Evolutionary conservation across 305 asterid species (phyloP), one percentile per base, ranked within the genome.

Genomic region (Rubia occidens): DNA sequence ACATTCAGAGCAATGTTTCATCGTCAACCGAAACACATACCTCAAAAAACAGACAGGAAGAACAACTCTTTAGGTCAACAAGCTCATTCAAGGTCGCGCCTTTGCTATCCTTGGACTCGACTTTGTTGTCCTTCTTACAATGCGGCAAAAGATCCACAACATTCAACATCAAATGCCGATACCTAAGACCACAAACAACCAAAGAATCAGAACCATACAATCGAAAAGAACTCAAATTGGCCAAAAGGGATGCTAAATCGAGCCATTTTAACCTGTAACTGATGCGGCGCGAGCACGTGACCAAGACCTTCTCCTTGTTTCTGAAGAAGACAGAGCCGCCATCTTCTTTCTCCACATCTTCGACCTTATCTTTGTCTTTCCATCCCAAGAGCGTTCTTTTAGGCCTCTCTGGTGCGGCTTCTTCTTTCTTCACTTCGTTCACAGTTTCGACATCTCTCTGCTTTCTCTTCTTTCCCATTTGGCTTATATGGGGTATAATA

Each of bases 41-140:
- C 97, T 94, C 99, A 32, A 94, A 94, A 83, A 94, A 94, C 80
- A 94, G 80, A 73, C 95, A 94, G 67, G 99, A 90, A 4, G 92
- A 84, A 77, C 95, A 90, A 71, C 88, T 82, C 89, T 78, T 88
- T 66, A 90, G 87, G 89, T 94, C 99, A 49, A 94, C 95, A 8
- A 94, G 89, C 86, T 94, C 97, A 71, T 87, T 94, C 84, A 94
- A 82, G 53, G 95, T 82, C 0, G 95, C 76, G 51, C 99, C 99
- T 90, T 94, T 94, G 78, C 95, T 85, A 76, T 75, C 87, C 85
- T 94, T 94, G 32, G 95, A 84, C 79, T 94, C 97, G 26, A 94
- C 92, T 71, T 94, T 94, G 83, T 77, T 94, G 71, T 94, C 99
- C 72, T 90, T 94, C 95, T 90, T 94, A 72, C 89, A 87, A 32